Base-by-base conservation (phyloP, 2,329 filamentous ascomycete species). In the Paecilomyces dactylethromorphus region DNA sequence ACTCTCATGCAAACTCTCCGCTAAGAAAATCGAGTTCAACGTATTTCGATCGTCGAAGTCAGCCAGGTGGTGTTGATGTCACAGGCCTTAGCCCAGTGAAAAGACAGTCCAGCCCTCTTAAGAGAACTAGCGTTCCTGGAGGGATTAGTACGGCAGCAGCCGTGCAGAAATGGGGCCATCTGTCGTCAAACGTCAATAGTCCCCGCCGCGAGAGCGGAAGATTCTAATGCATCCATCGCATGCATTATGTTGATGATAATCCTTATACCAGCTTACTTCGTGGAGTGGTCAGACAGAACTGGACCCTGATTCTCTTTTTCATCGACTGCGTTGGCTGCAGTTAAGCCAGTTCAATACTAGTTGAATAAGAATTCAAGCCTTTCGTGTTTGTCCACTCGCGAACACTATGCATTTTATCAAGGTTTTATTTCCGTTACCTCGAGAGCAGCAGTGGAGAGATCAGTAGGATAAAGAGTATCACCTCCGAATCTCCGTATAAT, bases 1-100 rank as follows among this genome's bases (percentile, higher is more conserved):
- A 87, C 72, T 88, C 83, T 5, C 91, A 96, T 71, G 86, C 87
- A 5, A 89, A 87, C 49, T 96, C 91, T 11, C 93, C 93, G 0
- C 74, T 97, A 12, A 88, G 91, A 67, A 96, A 96, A 71, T 82
- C 89, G 1, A 85, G 79, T 66, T 90, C 78, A 74, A 84, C 74
- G 74, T 89, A 80, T 56, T 71, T 78, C 55, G 72, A 77, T 18
- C 69, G 68, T 18, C 69, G 70, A 58, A 63, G 69, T 58, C 78
- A 79, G 65, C 74, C 68, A 64, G 72, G 69, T 55, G 72, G 69
- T 55, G 74, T 69, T 0, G 73, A 74, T 52, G 68, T 72, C 53
- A 69, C 66, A 68, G 31, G 66, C 65, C 64, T 68, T 45, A 77
- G 73, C 58, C 75, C 76, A 5, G 60, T 72, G 60, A 77, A 74